Evolutionary conservation across 306 rosid genomes (phyloP).

Genomic region (Boehmeria nivea): DNA sequence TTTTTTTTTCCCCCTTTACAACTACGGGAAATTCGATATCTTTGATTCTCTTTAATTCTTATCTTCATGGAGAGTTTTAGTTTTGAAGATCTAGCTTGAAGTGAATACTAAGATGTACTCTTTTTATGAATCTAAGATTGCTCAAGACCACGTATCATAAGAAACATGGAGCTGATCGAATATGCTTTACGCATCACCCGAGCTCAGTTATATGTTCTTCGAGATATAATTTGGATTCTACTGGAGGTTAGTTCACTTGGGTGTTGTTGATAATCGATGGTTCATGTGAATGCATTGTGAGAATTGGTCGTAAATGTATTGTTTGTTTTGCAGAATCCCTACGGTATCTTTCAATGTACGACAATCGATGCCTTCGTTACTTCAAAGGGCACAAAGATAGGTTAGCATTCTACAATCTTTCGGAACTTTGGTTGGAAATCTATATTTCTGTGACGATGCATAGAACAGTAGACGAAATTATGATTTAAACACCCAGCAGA

Average conservation of each 20-base stretch:
- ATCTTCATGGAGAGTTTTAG: not conserved
- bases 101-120: not conserved
- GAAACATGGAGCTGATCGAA: slow-evolving; percentile 86
- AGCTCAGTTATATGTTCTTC: slow-evolving; percentile 94
- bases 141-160: slow-evolving; percentile 87
- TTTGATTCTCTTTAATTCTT: not conserved
- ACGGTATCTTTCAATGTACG: slow-evolving; percentile 90
- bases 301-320: not conserved
- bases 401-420: slow-evolving; percentile 27
- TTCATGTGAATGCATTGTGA: not conserved
- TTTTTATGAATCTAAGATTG: slow-evolving; percentile 49
- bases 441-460: too few species aligned
- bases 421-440: too few species aligned
- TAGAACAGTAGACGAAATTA: too few species aligned
- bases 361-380: slow-evolving; percentile 83
- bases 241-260: slow-evolving; percentile 50
- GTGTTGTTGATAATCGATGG: slow-evolving; percentile 9
- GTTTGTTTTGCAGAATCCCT: slow-evolving; percentile 57
- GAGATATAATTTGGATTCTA: slow-evolving; percentile 69
- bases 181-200: slow-evolving; percentile 93
- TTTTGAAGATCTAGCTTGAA: not conserved
- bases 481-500: too few species aligned
- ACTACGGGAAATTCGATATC: too few species aligned
- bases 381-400: slow-evolving; percentile 96
- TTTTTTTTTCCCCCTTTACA: too few species aligned